Evolutionary conservation across 176 grass and related monocot species (phyloP).

Genomic region (Areca catechu): DNA sequence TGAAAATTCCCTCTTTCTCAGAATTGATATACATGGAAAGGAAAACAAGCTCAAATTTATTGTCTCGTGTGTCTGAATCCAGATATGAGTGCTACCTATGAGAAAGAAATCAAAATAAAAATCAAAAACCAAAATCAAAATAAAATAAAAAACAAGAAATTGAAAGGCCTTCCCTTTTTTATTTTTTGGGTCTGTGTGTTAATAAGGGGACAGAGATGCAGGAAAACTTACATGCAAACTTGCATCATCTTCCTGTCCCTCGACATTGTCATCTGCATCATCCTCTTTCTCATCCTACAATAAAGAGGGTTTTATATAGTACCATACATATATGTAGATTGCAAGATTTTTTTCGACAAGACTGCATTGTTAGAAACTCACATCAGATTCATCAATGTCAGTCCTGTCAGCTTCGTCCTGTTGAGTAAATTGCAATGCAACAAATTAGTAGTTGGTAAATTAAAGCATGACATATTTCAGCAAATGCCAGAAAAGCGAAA

Average conservation of each 20-base stretch:
- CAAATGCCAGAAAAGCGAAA: neutral
- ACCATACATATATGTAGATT: neutral
- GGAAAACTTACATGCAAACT: no score
- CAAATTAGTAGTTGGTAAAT: neutral
- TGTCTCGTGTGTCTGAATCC: no score
- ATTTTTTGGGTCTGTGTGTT: no score
- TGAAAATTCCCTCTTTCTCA: no score
- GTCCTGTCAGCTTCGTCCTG: neutral
- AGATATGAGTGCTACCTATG: no score
- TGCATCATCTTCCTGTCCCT: neutral
- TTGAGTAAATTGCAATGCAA: neutral
- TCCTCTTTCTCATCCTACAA: neutral
- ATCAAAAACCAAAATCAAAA: no score
- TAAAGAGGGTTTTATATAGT: neutral
- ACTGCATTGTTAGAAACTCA: neutral
- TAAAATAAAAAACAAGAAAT: no score
- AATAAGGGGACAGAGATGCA: no score
- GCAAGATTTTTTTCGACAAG: neutral
- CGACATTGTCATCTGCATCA: neutral
- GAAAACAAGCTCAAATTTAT: no score
- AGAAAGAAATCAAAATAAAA: no score
- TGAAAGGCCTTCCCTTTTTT: no score
- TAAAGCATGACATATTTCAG: neutral
- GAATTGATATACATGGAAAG: no score
- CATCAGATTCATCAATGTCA: conserved; percentile 1